Evolutionary conservation across 1,284 basidiomycete species (phyloP).

Genomic region (Boletus austroedulis): DNA sequence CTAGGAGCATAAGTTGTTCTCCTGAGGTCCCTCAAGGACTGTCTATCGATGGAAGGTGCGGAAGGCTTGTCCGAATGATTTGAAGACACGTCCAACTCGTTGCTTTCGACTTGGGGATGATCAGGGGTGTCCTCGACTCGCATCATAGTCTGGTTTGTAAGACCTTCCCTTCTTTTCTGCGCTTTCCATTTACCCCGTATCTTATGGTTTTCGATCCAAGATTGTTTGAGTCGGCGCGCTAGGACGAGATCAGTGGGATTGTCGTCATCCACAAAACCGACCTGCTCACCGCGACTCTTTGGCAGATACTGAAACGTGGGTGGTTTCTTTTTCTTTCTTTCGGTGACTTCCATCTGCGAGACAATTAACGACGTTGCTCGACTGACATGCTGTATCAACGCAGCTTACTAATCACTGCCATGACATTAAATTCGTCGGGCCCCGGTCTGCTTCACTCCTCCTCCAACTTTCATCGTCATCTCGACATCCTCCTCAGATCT

Average conservation of each 20-base stretch:
- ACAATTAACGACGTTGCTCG: too few relatives aligned
- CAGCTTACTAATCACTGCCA: constrained; percentile 30
- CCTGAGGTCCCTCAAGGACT: constrained; percentile 55
- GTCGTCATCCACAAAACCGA: not conserved
- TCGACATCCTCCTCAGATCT: constrained; percentile 47
- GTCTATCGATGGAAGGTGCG: constrained; percentile 12
- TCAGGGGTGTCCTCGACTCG: not conserved
- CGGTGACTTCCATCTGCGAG: constrained; percentile 2
- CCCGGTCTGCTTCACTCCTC: constrained; percentile 13
- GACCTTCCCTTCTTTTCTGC: constrained; percentile 64
- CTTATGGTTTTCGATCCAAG: constrained; percentile 71
- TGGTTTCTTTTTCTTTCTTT: constrained; percentile 47
- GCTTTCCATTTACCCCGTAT: constrained; percentile 74
- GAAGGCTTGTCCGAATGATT: not conserved
- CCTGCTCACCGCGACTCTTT: constrained; percentile 51
- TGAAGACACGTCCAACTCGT: not conserved
- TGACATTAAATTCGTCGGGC: constrained; percentile 28
- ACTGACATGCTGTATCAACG: not conserved
- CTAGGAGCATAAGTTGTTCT: constrained; percentile 58
- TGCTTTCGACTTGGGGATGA: constrained; percentile 9
- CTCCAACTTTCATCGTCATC: constrained; percentile 34
- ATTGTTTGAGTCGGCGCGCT: constrained; percentile 73
- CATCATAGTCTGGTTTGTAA: constrained; percentile 19
- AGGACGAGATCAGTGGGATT: constrained; percentile 13
- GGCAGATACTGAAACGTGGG: constrained; percentile 72